Evolutionary conservation across 495 filamentous ascomycete species (phyloP).

Genomic region (Talaromyces ruber): DNA sequence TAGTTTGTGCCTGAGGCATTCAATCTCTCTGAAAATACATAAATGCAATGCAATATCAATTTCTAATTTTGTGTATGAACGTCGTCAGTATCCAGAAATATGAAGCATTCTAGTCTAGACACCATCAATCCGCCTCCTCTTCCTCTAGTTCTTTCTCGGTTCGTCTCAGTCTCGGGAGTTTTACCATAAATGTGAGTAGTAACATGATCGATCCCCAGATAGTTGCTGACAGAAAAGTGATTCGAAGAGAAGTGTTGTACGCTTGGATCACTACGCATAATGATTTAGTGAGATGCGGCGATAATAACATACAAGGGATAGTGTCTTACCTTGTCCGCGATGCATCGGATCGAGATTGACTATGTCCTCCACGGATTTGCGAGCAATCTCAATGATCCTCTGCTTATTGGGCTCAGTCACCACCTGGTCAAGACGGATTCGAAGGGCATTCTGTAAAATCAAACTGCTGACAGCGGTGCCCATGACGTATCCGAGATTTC

Average conservation of each 20-base stretch:
- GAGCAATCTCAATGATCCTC: slow-evolving; percentile 40
- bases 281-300: slow-evolving; percentile 20
- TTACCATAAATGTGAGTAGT: slow-evolving; percentile 39
- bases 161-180: slow-evolving; percentile 42
- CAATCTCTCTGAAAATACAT: background rate
- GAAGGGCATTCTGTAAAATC: slow-evolving; percentile 65
- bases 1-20: background rate
- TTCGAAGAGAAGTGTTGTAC: slow-evolving; percentile 48
- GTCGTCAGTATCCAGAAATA: background rate
- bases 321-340: slow-evolving; percentile 37
- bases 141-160: background rate
- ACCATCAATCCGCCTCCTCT: background rate
- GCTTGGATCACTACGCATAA: slow-evolving; percentile 39
- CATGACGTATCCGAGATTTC: slow-evolving; percentile 60
- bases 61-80: background rate
- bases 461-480: slow-evolving; percentile 64
- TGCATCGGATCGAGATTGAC: slow-evolving; percentile 38
- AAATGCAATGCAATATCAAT: background rate
- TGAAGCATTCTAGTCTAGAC: background rate
- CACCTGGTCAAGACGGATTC: slow-evolving; percentile 45
- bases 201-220: slow-evolving; percentile 41
- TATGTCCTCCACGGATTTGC: slow-evolving; percentile 46
- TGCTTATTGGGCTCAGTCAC: slow-evolving; percentile 48
- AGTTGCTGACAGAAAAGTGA: slow-evolving; percentile 44
- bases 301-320: background rate